Evolutionary conservation across 441 rosid species (phyloP).

Genomic region (Mallotus japonicus): DNA sequence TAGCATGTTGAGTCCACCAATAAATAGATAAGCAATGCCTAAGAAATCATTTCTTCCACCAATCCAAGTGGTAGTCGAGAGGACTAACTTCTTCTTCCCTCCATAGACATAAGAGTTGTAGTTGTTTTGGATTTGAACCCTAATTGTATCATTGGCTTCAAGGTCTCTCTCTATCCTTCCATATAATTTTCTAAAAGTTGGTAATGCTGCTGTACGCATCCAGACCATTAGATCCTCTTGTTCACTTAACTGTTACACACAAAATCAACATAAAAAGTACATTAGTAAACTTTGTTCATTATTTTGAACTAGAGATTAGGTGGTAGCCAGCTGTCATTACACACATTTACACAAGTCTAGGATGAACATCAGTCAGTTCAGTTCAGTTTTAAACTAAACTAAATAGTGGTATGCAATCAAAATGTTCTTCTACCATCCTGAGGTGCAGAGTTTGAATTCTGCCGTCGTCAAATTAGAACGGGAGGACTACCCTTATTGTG

Average conservation of each 20-base stretch:
- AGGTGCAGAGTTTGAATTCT: too few relatives aligned
- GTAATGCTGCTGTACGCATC: slow-evolving; percentile 92
- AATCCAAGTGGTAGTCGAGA: slow-evolving; percentile 72
- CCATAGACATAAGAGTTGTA: slow-evolving; percentile 74
- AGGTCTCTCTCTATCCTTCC: slow-evolving; percentile 82
- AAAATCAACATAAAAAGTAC: background rate
- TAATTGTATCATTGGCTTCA: slow-evolving; percentile 42
- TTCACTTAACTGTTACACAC: slow-evolving; percentile 55
- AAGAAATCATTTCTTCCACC: slow-evolving; percentile 76
- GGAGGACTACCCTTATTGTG: too few relatives aligned
- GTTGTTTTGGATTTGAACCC: slow-evolving; percentile 48
- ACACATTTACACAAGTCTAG: too few relatives aligned
- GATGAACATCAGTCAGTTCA: too few relatives aligned
- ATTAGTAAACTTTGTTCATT: background rate
- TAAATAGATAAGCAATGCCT: slow-evolving; percentile 65
- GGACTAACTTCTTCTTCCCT: slow-evolving; percentile 70
- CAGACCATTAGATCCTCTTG: slow-evolving; percentile 85
- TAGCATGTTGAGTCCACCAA: slow-evolving; percentile 72
- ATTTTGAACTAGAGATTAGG: too few relatives aligned
- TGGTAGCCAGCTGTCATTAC: too few relatives aligned
- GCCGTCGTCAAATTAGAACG: too few relatives aligned
- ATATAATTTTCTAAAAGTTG: slow-evolving; percentile 77
- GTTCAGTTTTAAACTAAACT: too few relatives aligned
- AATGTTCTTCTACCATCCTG: too few relatives aligned
- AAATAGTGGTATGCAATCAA: too few relatives aligned